These are phyloP conservation scores for Coniochaeta ligniaria DNA, from an alignment of 2,329 filamentous ascomycete species.

Conservation along the genomic window DNA sequence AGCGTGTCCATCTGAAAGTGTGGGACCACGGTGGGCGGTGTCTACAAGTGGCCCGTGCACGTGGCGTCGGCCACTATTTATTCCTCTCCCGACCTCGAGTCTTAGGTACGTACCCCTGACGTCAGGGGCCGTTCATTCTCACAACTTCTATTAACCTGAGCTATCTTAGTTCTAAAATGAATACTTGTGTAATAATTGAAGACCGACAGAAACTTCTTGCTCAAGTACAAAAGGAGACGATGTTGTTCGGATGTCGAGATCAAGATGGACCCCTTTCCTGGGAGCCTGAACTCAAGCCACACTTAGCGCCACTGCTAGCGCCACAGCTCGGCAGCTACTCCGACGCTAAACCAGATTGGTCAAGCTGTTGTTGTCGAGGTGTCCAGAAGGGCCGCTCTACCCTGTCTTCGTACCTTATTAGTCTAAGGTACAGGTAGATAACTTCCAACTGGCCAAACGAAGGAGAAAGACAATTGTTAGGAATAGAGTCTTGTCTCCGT, in stretches of 20 bases:
- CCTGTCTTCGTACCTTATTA: too few relatives aligned
- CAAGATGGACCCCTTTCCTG: neutral
- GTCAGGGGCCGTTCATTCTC: neutral
- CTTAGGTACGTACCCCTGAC: neutral
- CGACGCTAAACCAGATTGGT: conserved; percentile 13
- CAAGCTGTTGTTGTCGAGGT: conserved; percentile 11
- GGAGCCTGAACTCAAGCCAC: neutral
- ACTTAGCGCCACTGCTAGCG: neutral
- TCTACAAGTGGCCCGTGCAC: neutral
- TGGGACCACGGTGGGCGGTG: neutral
- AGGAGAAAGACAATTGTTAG: neutral
- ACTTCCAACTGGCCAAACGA: neutral
- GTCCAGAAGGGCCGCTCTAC: conserved; percentile 13
- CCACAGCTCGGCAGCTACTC: conserved; percentile 4
- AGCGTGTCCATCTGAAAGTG: conserved; percentile 2
- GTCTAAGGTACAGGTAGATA: neutral
- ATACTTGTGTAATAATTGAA: too few relatives aligned
- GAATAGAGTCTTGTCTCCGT: neutral
- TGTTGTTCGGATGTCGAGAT: too few relatives aligned
- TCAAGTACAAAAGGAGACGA: too few relatives aligned
- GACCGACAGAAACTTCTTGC: too few relatives aligned
- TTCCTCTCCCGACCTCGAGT: neutral
- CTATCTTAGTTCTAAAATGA: too few relatives aligned
- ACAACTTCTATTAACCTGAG: too few relatives aligned
- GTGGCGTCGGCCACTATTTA: neutral